phyloP scores from a whole-genome alignment of 176 grass and related monocot genomes.

The Oryza punctata region DNA sequence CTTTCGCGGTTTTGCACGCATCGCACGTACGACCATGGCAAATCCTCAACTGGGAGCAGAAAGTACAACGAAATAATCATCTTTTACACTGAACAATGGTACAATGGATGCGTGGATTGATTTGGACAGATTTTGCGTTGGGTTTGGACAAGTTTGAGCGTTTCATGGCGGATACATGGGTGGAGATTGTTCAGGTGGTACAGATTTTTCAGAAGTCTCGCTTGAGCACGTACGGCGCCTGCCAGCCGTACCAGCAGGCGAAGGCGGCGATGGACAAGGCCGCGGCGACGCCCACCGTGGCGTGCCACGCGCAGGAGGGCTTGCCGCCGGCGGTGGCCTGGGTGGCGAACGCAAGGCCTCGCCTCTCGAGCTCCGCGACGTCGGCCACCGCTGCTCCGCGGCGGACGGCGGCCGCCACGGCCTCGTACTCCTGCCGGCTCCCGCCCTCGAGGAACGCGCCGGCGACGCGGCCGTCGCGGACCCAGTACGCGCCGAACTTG shows the following conservation, averaged over 20 bases:
- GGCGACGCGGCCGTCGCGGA: conserved; percentile 37
- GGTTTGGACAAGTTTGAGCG: not conserved
- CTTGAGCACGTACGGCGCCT: conserved; percentile 45
- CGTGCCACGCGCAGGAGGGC: conserved; percentile 43
- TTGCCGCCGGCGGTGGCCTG: conserved; percentile 25
- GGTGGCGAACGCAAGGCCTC: conserved; percentile 55
- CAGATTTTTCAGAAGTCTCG: not conserved
- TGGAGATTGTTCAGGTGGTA: not conserved
- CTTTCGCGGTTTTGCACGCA: not conserved
- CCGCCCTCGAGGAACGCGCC: conserved; percentile 80
- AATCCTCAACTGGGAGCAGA: not conserved
- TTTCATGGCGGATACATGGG: not conserved
- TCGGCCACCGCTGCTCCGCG: conserved; percentile 33
- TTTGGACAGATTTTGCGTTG: not conserved
- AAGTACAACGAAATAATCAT: not conserved
- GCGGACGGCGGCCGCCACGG: conserved; percentile 51
- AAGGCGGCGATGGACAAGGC: conserved; percentile 60
- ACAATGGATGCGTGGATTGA: not conserved
- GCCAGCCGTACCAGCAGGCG: conserved; percentile 62
- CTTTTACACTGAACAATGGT: not conserved
- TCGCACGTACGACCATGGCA: not conserved
- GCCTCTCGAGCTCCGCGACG: conserved; percentile 47
- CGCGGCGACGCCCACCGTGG: conserved; percentile 48
- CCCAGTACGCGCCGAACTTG: conserved; percentile 73
- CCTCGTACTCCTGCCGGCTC: conserved; percentile 61